Percentiles rank a stretch among this genome's conserved stretches.
phyloP scores from a whole-genome alignment of 2,329 filamentous ascomycete species.

The Fusarium sp. region DNA sequence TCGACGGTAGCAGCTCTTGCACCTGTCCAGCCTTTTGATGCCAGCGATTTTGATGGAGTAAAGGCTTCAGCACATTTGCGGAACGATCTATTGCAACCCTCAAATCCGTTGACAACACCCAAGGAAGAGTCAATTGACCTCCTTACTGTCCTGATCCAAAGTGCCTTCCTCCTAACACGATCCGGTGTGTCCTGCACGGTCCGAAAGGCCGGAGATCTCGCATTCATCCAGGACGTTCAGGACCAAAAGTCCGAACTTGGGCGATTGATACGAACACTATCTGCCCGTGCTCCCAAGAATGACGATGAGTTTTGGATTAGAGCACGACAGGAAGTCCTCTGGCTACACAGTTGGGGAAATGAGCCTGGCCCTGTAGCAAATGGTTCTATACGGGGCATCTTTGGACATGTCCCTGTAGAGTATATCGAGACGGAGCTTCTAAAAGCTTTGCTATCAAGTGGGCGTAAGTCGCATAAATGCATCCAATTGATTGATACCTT shows the following conservation, averaged over 20 bases:
- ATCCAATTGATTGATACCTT: too few species aligned
- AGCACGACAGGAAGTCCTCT: conserved; percentile 74
- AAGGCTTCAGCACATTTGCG: conserved; percentile 49
- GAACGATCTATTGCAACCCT: conserved; percentile 64
- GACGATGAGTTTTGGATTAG: conserved; percentile 74
- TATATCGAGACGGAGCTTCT: conserved; percentile 79
- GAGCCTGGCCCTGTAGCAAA: conserved; percentile 46
- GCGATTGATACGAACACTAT: conserved; percentile 68
- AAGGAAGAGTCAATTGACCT: conserved; percentile 66
- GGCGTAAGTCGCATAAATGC: conserved; percentile 58
- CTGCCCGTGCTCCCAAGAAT: conserved; percentile 62
- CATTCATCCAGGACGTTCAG: conserved; percentile 70
- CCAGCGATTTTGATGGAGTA: conserved; percentile 29
- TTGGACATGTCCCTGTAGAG: conserved; percentile 70
- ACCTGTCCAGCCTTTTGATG: conserved; percentile 48
- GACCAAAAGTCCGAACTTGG: conserved; percentile 73
- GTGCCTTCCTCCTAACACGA: conserved; percentile 67
- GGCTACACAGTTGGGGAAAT: conserved; percentile 79
- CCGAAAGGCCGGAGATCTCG: conserved; percentile 70
- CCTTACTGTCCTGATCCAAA: conserved; percentile 72
- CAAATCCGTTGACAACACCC: conserved; percentile 75
- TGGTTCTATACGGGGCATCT: conserved; percentile 68
- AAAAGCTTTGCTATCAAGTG: conserved; percentile 72
- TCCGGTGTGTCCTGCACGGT: conserved; percentile 64
- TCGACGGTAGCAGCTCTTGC: conserved; percentile 60